Evolutionary conservation across 2,329 filamentous ascomycete genomes (phyloP).

Genomic region (Alternaria panax): DNA sequence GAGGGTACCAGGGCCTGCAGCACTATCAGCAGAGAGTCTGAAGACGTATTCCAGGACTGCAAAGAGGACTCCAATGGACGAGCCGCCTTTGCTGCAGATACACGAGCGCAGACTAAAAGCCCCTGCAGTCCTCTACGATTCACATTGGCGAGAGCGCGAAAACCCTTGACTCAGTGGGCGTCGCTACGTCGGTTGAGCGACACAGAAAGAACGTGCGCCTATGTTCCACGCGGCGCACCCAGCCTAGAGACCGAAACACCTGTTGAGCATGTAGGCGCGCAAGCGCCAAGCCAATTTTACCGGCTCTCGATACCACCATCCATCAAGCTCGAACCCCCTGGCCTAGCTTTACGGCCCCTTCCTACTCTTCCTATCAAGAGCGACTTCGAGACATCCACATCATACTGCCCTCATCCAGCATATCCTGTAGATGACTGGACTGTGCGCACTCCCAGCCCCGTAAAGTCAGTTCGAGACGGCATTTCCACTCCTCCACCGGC

Average conservation of each 20-base stretch:
- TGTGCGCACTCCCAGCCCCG: slow-evolving; percentile 38
- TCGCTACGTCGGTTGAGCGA: background rate
- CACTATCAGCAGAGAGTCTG: background rate
- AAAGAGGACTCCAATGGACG: background rate
- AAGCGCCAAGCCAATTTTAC: slow-evolving; percentile 16
- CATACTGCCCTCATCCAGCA: slow-evolving; percentile 34
- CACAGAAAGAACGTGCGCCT: slow-evolving; percentile 12
- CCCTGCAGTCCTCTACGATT: background rate
- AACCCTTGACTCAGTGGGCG: background rate
- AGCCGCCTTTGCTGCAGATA: background rate
- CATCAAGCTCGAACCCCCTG: slow-evolving; percentile 25
- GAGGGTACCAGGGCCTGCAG: background rate
- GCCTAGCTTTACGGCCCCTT: slow-evolving; percentile 15
- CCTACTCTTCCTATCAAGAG: slow-evolving; percentile 30
- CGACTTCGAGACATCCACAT: slow-evolving; percentile 19
- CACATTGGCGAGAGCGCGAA: background rate
- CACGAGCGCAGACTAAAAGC: background rate
- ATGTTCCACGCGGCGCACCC: slow-evolving; percentile 26
- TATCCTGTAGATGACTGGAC: slow-evolving; percentile 38
- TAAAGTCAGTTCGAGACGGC: slow-evolving; percentile 29
- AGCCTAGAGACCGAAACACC: background rate
- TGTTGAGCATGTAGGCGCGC: background rate
- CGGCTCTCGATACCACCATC: slow-evolving; percentile 38
- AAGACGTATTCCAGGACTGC: background rate
- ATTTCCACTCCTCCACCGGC: slow-evolving; percentile 31